Conservation (phyloP, 2,329 filamentous ascomycete species). For the Phialophora expanda region DNA sequence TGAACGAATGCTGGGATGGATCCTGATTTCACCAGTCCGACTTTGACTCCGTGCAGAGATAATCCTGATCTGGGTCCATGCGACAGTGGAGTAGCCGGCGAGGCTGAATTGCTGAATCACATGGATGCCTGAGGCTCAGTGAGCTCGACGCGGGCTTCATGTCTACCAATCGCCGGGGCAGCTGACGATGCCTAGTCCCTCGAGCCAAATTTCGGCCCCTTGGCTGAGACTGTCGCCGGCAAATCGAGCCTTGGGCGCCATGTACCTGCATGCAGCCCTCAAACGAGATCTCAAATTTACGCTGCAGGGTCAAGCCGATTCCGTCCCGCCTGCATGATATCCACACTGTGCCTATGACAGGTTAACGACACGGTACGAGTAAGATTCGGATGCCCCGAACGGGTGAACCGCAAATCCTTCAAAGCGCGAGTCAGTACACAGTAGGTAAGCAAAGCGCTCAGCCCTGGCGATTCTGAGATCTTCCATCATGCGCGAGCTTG, state of each 20-base stretch:
- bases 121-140: neutral
- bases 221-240: neutral
- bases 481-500: neutral
- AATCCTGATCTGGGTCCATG: neutral
- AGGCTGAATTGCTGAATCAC: constrained; percentile 7
- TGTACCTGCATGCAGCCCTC: neutral
- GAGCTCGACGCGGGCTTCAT: neutral
- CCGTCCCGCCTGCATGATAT: neutral
- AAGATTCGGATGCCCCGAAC: neutral
- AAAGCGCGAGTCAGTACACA: neutral
- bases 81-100: neutral
- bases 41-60: neutral
- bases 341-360: neutral
- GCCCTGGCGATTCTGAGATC: neutral
- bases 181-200: neutral
- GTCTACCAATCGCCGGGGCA: neutral
- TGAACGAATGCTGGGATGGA: neutral
- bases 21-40: neutral
- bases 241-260: neutral
- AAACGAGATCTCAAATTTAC: neutral
- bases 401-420: neutral
- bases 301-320: neutral
- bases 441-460: neutral
- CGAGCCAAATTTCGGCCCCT: neutral
- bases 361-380: neutral